These are phyloP conservation scores for Lenzites betulinus DNA, from an alignment of 768 basidiomycete species.

Conservation along the genomic window DNA sequence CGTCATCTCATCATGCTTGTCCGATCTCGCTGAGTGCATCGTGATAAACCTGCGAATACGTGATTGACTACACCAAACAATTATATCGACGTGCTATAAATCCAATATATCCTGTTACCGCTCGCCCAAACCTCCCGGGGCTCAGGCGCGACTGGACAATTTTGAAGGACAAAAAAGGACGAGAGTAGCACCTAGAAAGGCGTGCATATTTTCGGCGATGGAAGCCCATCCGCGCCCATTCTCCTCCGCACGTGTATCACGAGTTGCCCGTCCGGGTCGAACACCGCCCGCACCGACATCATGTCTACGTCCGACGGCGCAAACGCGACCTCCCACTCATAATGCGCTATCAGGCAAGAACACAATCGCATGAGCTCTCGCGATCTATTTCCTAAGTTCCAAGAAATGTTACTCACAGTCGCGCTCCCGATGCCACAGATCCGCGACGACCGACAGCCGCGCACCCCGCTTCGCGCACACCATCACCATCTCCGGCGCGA, in stretches of 20 bases:
- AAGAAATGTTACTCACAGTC: slow-evolving; percentile 69
- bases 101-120: no score
- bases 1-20: neutral
- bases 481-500: slow-evolving; percentile 64
- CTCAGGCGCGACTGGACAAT: neutral
- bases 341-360: slow-evolving; percentile 63
- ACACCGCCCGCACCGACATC: slow-evolving; percentile 50
- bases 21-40: neutral
- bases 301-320: slow-evolving; percentile 57
- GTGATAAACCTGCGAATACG: neutral
- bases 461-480: slow-evolving; percentile 62
- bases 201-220: slow-evolving; percentile 2
- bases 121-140: neutral
- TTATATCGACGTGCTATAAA: no score
- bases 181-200: neutral
- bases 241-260: slow-evolving; percentile 18
- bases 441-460: slow-evolving; percentile 56
- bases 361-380: no score
- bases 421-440: slow-evolving; percentile 61
- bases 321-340: slow-evolving; percentile 62
- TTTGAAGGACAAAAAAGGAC: neutral
- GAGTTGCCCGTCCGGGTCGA: slow-evolving; percentile 31
- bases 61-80: no score
- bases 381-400: no score
- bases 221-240: neutral